phyloP scores from a whole-genome alignment of 352 stramenopile genomes.

The Globisporangium okanoganense region DNA sequence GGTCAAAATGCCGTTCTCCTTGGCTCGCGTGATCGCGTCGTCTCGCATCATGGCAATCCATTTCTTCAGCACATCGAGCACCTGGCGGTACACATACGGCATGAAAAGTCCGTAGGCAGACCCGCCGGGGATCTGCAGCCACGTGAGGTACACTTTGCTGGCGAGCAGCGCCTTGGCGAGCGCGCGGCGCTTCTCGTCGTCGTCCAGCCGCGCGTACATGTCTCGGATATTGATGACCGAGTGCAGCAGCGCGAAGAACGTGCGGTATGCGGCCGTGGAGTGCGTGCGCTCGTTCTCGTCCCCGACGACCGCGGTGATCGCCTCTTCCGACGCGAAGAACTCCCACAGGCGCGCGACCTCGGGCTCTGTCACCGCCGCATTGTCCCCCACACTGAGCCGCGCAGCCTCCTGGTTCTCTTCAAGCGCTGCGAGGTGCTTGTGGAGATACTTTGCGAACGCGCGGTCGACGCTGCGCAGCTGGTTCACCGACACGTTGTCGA shows the following conservation, averaged over 20 bases:
- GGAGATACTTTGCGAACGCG: constrained; percentile 54
- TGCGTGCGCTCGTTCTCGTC: constrained; percentile 30
- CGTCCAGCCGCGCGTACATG: constrained; percentile 34
- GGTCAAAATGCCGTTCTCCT: neutral
- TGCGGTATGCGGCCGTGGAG: constrained; percentile 48
- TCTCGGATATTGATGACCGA: constrained; percentile 56
- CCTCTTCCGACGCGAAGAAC: constrained; percentile 56
- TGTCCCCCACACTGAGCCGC: constrained; percentile 4
- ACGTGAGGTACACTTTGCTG: constrained; percentile 72
- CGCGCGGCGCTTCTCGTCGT: constrained; percentile 32
- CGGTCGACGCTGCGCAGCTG: constrained; percentile 46
- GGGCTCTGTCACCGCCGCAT: constrained; percentile 7
- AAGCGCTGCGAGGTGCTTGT: constrained; percentile 23
- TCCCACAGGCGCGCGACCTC: constrained; percentile 39
- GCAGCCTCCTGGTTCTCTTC: neutral
- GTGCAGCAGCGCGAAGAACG: constrained; percentile 60
- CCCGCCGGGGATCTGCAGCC: constrained; percentile 77
- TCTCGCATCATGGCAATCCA: constrained; percentile 47
- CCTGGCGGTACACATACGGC: constrained; percentile 79
- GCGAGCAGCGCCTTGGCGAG: constrained; percentile 63
- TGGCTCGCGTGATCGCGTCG: constrained; percentile 8
- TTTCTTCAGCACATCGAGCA: constrained; percentile 76
- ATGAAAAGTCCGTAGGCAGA: constrained; percentile 84
- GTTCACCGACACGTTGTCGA: constrained; percentile 33
- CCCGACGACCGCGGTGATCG: constrained; percentile 29